Evolutionary conservation across 495 filamentous ascomycete genomes (phyloP).

Genomic region (Aspergillus biplanus): DNA sequence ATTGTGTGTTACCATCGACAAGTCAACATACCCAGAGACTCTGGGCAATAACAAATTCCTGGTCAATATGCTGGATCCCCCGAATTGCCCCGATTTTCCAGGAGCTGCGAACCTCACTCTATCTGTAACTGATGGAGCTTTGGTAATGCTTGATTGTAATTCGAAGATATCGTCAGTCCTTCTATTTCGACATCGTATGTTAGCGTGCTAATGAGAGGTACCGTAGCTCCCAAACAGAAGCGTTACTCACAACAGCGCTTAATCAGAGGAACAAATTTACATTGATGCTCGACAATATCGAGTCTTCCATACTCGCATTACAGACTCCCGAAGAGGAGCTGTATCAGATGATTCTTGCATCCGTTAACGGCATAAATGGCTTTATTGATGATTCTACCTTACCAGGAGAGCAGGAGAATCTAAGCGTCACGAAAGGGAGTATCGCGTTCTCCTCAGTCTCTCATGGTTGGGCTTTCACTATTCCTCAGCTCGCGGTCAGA

Average conservation of each 20-base stretch:
- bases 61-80: background rate
- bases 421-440: slow-evolving; percentile 1
- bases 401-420: background rate
- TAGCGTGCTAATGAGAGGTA: background rate
- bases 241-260: background rate
- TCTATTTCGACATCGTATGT: background rate
- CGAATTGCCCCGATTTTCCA: background rate
- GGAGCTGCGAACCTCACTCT: background rate
- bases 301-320: background rate
- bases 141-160: background rate
- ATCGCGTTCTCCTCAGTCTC: background rate
- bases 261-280: background rate
- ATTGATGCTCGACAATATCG: background rate
- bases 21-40: background rate
- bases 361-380: background rate
- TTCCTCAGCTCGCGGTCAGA: background rate
- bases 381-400: background rate
- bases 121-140: background rate
- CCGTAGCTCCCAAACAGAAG: background rate
- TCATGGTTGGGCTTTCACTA: background rate
- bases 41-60: background rate
- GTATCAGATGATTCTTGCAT: background rate
- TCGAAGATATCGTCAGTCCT: background rate
- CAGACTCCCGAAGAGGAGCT: background rate
- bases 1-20: background rate